Conservation (phyloP, 495 filamentous ascomycete genomes). For the Hypoxylon subgilvum region DNA sequence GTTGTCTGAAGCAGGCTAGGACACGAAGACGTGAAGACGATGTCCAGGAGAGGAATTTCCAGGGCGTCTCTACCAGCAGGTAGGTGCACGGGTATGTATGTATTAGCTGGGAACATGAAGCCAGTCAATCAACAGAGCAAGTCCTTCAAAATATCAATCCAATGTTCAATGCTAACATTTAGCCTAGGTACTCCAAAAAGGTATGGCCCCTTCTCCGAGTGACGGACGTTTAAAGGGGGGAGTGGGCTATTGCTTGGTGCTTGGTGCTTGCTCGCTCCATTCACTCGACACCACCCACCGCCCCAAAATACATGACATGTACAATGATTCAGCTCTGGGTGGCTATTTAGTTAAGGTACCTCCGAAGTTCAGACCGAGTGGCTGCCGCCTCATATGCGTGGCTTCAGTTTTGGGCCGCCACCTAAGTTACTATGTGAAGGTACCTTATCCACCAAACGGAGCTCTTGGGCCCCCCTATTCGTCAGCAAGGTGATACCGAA, state of each 20-base stretch:
- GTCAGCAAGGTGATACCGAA: not conserved
- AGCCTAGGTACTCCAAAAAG: not conserved
- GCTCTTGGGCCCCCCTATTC: not conserved
- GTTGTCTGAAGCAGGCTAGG: no score
- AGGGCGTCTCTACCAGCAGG: no score
- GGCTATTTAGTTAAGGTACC: slow-evolving; percentile 7
- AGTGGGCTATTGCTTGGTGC: no score
- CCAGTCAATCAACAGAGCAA: not conserved
- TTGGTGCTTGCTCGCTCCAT: no score
- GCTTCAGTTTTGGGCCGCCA: not conserved
- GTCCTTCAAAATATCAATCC: not conserved
- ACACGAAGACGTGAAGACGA: not conserved
- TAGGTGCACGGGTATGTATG: no score
- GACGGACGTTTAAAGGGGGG: no score
- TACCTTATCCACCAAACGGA: slow-evolving; percentile 11
- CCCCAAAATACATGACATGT: slow-evolving; percentile 3
- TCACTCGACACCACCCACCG: no score
- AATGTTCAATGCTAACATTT: not conserved
- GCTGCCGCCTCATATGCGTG: slow-evolving; percentile 15
- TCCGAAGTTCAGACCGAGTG: not conserved
- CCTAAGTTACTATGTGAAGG: no score
- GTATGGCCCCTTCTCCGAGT: no score
- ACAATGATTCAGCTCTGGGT: not conserved
- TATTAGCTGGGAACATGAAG: not conserved
- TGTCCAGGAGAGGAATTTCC: not conserved